These are phyloP conservation scores for Arxiozyma slooffiae DNA, from an alignment of 1,139 yeast genomes.

Conservation along the genomic window DNA sequence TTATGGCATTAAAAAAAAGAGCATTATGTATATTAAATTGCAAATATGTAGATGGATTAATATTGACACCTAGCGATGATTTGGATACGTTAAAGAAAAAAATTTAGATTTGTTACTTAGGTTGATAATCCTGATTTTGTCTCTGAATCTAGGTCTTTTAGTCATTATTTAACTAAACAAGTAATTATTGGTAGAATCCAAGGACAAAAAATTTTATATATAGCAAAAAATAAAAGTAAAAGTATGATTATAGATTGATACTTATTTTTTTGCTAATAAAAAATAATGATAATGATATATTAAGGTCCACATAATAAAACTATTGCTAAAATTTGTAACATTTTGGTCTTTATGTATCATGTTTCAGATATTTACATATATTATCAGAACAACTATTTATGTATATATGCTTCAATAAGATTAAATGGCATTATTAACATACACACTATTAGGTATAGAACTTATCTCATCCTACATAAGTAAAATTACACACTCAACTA, in stretches of 20 bases:
- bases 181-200: constrained; percentile 30
- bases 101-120: background rate
- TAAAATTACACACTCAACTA: no score
- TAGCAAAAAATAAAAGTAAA: constrained; percentile 31
- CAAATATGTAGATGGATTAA: constrained; percentile 66
- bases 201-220: constrained; percentile 24
- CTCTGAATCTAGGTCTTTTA: constrained; percentile 19
- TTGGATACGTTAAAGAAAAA: background rate
- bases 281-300: no score
- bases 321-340: background rate
- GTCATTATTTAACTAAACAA: constrained; percentile 25
- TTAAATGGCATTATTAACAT: no score
- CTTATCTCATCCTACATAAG: background rate
- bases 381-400: no score
- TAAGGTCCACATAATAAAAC: background rate
- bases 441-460: background rate
- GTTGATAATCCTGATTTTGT: constrained; percentile 12
- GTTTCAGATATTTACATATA: background rate
- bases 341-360: background rate
- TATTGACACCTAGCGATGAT: constrained; percentile 21
- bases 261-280: no score
- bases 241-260: constrained; percentile 14
- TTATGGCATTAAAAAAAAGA: constrained; percentile 82
- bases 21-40: constrained; percentile 83
- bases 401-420: background rate